Percentiles rank a stretch among this genome's conserved stretches.
Evolutionary conservation across 192 early-diverging fungal species (phyloP).

Genomic region (Endogone sp.): DNA sequence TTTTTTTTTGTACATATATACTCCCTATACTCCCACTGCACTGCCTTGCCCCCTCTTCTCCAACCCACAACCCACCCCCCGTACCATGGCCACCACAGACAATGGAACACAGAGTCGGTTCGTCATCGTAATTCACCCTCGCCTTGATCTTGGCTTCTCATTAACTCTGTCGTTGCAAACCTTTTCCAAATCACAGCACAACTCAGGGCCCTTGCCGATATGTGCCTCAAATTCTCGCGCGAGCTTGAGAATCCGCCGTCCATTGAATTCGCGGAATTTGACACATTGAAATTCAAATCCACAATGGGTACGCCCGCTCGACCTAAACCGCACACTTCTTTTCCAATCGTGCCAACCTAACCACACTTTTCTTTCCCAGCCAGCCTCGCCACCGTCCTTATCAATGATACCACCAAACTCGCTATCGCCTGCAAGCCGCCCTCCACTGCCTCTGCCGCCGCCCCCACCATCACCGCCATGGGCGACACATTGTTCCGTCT

Average conservation of each 20-base stretch:
- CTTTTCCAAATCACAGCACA: not conserved
- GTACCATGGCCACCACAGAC: not conserved
- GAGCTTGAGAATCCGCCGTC: not conserved
- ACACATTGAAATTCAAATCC: not conserved
- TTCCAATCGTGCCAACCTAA: too few species aligned
- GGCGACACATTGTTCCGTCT: conserved; percentile 37
- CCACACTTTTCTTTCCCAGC: not conserved
- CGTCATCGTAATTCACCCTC: not conserved
- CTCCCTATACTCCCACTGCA: too few species aligned
- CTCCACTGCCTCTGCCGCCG: conserved; percentile 24
- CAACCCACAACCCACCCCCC: not conserved
- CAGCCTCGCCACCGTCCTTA: not conserved
- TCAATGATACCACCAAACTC: conserved; percentile 18
- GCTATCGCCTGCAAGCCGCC: conserved; percentile 38
- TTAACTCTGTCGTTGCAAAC: not conserved
- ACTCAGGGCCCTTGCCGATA: not conserved
- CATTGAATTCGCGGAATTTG: not conserved
- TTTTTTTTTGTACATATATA: too few species aligned
- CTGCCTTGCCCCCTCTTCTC: too few species aligned
- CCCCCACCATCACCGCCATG: conserved; percentile 28
- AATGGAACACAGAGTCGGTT: not conserved
- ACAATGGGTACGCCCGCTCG: too few species aligned
- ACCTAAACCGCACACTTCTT: too few species aligned
- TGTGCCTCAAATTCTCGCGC: not conserved
- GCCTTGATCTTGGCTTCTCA: not conserved